Evolutionary conservation across 768 basidiomycete species (phyloP), one percentile per base, ranked within the genome.

Genomic region (Russula abietina): DNA sequence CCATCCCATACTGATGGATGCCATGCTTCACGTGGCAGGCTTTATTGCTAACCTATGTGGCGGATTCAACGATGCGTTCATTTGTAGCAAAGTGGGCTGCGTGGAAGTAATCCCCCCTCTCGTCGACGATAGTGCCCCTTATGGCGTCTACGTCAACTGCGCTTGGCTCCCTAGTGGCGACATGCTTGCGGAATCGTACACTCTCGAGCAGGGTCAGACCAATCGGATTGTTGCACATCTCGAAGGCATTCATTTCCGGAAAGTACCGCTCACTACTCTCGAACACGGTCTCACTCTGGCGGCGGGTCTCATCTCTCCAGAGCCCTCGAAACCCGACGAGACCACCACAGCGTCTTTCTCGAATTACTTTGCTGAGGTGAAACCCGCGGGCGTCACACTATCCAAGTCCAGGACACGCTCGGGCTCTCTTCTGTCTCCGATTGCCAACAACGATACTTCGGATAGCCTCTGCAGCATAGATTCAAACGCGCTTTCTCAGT

Each of bases 11-110:
- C 87, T 89, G 72, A 74, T 81, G 61, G 88, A 90, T 65, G 82
- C 85, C 0, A 74, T 90, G 33, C 74, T 89, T 33, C 89, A 90
- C 61, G 78, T 82, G 41, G 82, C 87, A 0, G 89, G 89, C 3
- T 88, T 90, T 71, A 73, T 89, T 38, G 79, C 83, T 28, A 91
- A 90, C 70, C 70, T 83, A 68, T 79, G 77, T 45, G 81, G 79
- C 9, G 71, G 74, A 11, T 58, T 75, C 28, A 74, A 80, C 30
- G 80, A 87, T 57, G 84, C 79, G 1, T 86, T 81, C 70, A 85
- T 91, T 58, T 90, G 88, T 75, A 79, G 73, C 32, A 76, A 79
- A 26, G 75, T 88, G 33, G 80, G 77, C 17, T 69, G 75, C 6
- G 74, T 86, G 46, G 78, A 78, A 59, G 68, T 83, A 6, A 68